Base-by-base conservation (phyloP, 1,284 basidiomycete genomes). In the Ustilago crameri region DNA sequence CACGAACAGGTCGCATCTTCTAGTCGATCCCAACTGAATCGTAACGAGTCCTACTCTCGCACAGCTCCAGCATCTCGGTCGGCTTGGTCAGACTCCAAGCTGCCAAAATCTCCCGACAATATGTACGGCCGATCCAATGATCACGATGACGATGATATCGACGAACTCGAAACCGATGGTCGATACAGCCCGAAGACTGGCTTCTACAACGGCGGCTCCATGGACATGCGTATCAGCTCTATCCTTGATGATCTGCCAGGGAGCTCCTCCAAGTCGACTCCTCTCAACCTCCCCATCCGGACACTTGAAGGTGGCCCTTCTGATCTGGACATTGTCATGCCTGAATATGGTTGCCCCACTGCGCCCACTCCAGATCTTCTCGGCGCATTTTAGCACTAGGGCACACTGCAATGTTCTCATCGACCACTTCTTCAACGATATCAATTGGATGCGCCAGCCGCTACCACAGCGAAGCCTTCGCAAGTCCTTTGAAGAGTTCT, bases 381-480 rank as follows among this genome's bases (percentile, higher is more conserved):
- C 8, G 54, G 72, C 2, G 66, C 71, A 2, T n/a, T 61, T 80
- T 37, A 76, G 64, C 45, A 56, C 59, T 9, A 63, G 65, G 9
- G 61, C 63, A 2, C 58, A 74, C 17, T 70, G 65, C 54, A 64
- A 57, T 18, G 45, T 54, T 7, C 66, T 81, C 17, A 51, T 78
- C 37, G 68, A 76, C 41, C 78, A 79, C 26, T 81, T 65, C 46
- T 79, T 75, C 57, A 50, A 69, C 38, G 63, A 76, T 49, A 68
- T 78, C 64, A 81, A 79, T 46, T 81, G 79, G 79, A 60, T 81
- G 40, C 72, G 79, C n/a, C 76, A 77, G 47, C 75, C 74, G 2
- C 37, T 77, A 17, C 73, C 75, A 0, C 72, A 71, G 27, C 55
- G 63, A 38, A 56, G 61, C 48, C 38, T 77, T 2, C 68, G 67